phyloP scores from a whole-genome alignment of 208 protist species.

The Trypanosoma conorhini region DNA sequence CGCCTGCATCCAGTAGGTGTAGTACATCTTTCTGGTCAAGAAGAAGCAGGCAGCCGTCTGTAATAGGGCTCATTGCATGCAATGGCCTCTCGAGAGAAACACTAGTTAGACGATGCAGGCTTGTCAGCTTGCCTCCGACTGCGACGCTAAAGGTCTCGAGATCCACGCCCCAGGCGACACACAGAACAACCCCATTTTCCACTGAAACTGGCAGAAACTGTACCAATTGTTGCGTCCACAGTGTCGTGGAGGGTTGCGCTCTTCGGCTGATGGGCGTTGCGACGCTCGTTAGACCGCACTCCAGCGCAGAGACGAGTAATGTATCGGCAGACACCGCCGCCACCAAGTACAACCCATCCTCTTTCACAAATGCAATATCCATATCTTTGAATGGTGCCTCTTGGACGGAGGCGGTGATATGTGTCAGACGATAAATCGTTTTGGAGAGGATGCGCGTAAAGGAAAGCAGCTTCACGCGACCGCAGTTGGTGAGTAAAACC shows the following conservation, averaged over 20 bases:
- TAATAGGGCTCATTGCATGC: slow-evolving; percentile 45
- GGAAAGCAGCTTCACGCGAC: slow-evolving; percentile 44
- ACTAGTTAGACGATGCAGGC: slow-evolving; percentile 37
- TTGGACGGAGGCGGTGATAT: slow-evolving; percentile 25
- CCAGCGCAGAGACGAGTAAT: slow-evolving; percentile 45
- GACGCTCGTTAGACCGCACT: slow-evolving; percentile 33
- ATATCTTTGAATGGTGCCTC: slow-evolving; percentile 42
- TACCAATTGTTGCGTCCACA: slow-evolving; percentile 40
- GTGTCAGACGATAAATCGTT: slow-evolving; percentile 42
- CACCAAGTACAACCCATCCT: slow-evolving; percentile 34
- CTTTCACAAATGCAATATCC: slow-evolving; percentile 33
- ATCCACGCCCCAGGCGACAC: slow-evolving; percentile 54
- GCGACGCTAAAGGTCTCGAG: slow-evolving; percentile 56
- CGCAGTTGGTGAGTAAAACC: slow-evolving; percentile 43
- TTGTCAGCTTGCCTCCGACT: slow-evolving; percentile 22
- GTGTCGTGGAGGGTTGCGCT: slow-evolving; percentile 31
- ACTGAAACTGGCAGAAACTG: slow-evolving; percentile 43
- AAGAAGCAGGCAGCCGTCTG: slow-evolving; percentile 38
- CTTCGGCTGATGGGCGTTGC: slow-evolving; percentile 33
- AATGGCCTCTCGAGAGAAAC: slow-evolving; percentile 38
- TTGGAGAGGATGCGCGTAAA: slow-evolving; percentile 54
- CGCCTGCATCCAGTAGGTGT: slow-evolving; percentile 55
- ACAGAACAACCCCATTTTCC: slow-evolving; percentile 38
- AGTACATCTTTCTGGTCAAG: slow-evolving; percentile 44
- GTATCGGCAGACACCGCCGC: slow-evolving; percentile 47